Evolutionary conservation across 257 asterid genomes (phyloP).

Genomic region (Solanum etuberosum): DNA sequence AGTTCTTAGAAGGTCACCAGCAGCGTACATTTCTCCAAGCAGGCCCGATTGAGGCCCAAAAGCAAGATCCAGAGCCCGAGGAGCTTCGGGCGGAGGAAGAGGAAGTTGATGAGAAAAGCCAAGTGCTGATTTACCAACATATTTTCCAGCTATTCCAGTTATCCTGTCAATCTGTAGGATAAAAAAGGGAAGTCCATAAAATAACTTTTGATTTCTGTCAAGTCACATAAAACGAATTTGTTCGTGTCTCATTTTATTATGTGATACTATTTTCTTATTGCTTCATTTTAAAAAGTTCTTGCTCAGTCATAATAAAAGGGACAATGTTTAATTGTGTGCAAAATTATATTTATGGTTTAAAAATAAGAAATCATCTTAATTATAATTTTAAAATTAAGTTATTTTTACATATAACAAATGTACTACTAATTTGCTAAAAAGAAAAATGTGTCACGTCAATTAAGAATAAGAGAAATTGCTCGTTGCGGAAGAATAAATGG

Average conservation of each 20-base stretch:
- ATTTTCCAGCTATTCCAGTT: slow-evolving; percentile 63
- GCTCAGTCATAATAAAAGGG: background rate
- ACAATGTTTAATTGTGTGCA: background rate
- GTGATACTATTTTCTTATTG: background rate
- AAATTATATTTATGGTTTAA: background rate
- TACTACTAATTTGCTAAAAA: no score
- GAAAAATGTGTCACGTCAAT: background rate
- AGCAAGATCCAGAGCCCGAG: slow-evolving; percentile 48
- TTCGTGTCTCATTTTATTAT: background rate
- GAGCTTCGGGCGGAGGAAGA: slow-evolving; percentile 23
- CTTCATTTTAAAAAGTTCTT: background rate
- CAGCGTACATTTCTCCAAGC: slow-evolving; percentile 39
- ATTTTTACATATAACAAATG: background rate
- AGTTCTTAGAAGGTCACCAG: slow-evolving; percentile 40
- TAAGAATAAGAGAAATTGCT: background rate
- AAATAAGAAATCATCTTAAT: background rate
- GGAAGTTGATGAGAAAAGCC: slow-evolving; percentile 37
- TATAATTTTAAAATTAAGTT: background rate
- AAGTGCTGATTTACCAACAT: slow-evolving; percentile 51
- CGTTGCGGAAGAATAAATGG: background rate
- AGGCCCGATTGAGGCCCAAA: slow-evolving; percentile 33
- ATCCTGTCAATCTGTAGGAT: slow-evolving; percentile 52
- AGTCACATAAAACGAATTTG: background rate
- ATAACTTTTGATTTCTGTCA: background rate
- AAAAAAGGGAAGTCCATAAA: background rate